phyloP scores from a whole-genome alignment of 2,329 filamentous ascomycete species.

The Septoria linicola region DNA sequence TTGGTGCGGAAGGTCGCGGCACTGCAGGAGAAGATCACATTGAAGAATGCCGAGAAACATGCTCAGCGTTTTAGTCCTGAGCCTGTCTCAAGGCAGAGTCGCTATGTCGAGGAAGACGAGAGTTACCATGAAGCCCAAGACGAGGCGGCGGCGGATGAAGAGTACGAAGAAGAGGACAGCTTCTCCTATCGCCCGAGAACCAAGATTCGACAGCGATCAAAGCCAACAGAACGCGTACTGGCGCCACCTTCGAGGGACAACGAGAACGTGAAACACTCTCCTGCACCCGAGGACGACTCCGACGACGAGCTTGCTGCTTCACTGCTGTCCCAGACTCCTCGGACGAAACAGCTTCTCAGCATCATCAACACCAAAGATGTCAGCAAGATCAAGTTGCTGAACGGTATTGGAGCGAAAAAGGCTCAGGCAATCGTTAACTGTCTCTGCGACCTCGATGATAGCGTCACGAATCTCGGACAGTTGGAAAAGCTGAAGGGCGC shows the following conservation, averaged over 20 bases:
- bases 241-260: background rate
- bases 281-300: constrained; percentile 27
- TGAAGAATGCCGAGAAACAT: constrained; percentile 39
- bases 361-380: constrained; percentile 74
- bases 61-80: constrained; percentile 13
- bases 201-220: constrained; percentile 35
- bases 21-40: constrained; percentile 53
- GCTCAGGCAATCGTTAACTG: constrained; percentile 56
- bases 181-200: constrained; percentile 42
- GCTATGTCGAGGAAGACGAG: constrained; percentile 40
- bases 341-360: constrained; percentile 62
- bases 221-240: constrained; percentile 14
- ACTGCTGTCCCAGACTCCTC: constrained; percentile 48
- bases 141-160: constrained; percentile 37
- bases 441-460: constrained; percentile 47
- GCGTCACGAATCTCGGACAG: constrained; percentile 43
- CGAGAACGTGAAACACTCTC: constrained; percentile 19
- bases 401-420: constrained; percentile 71
- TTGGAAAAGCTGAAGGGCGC: constrained; percentile 50
- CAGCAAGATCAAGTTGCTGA: constrained; percentile 62
- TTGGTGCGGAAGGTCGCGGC: constrained; percentile 57
- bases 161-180: constrained; percentile 32
- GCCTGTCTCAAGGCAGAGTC: background rate
- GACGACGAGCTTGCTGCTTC: constrained; percentile 36
- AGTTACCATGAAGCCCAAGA: constrained; percentile 42